Evolutionary conservation across 306 rosid species (phyloP).

Genomic region (Pyrus betulifolia): DNA sequence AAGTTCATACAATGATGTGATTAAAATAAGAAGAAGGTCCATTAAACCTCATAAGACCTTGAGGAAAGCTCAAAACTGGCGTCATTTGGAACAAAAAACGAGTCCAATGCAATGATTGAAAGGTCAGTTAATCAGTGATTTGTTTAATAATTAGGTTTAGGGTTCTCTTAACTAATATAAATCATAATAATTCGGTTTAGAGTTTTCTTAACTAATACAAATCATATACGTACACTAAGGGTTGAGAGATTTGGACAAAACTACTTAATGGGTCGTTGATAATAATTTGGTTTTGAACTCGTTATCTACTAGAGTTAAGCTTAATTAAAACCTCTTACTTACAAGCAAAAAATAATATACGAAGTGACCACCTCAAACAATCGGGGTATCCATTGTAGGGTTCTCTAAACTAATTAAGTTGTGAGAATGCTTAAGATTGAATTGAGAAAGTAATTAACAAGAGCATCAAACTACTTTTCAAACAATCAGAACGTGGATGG

Average conservation of each 20-base stretch:
- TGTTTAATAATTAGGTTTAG: constrained; percentile 7
- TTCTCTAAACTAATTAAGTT: not conserved
- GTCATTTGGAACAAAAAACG: not conserved
- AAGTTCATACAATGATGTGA: constrained; percentile 32
- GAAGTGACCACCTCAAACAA: not conserved
- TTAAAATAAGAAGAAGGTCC: constrained; percentile 25
- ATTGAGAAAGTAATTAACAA: not conserved
- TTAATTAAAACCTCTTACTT: not conserved
- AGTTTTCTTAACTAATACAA: too few relatives aligned
- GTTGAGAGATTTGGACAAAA: too few relatives aligned
- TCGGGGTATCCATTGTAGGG: not conserved
- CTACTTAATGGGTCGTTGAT: too few relatives aligned
- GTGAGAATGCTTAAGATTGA: constrained; percentile 19
- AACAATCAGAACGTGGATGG: constrained; percentile 53
- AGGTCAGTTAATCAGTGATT: constrained; percentile 20
- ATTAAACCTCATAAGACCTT: constrained; percentile 17
- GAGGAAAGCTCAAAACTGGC: not conserved
- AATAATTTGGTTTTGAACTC: not conserved
- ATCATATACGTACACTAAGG: too few relatives aligned
- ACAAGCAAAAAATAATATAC: too few relatives aligned
- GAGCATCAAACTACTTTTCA: not conserved
- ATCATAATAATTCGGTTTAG: too few relatives aligned
- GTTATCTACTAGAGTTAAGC: not conserved
- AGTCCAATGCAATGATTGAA: constrained; percentile 39
- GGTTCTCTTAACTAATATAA: not conserved